phyloP scores from a whole-genome alignment of 2,329 filamentous ascomycete genomes.

The Epichloe scottii region DNA sequence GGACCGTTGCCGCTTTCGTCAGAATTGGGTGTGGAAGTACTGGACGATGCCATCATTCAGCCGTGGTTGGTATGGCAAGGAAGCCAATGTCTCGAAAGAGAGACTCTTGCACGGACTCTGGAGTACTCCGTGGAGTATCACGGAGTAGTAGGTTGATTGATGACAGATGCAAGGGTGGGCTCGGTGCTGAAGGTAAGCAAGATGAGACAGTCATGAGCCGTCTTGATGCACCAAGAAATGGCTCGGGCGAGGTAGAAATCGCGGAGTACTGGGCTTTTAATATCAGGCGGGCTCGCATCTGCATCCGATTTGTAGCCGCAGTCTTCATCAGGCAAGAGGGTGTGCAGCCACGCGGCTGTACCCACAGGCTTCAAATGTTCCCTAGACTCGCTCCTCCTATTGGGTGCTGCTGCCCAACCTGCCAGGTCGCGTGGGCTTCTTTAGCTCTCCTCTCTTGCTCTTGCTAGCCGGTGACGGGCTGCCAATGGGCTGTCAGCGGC shows the following conservation, averaged over 20 bases:
- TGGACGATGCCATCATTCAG: not conserved
- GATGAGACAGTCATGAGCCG: too few species aligned
- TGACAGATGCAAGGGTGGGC: not conserved
- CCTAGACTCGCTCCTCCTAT: not conserved
- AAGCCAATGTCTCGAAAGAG: slow-evolving; percentile 2
- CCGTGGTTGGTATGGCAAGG: not conserved
- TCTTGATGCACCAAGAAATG: not conserved
- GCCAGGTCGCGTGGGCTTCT: not conserved
- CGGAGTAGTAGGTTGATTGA: not conserved
- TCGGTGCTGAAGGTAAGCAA: not conserved
- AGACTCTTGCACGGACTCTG: not conserved
- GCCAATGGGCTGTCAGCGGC: too few species aligned
- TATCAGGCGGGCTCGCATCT: too few species aligned
- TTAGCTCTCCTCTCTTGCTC: not conserved
- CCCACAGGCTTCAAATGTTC: too few species aligned
- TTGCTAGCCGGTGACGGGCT: too few species aligned
- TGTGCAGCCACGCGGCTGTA: too few species aligned
- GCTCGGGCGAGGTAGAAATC: not conserved
- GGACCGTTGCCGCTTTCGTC: not conserved
- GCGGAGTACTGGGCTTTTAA: too few species aligned
- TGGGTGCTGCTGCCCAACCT: not conserved
- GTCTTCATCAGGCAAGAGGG: too few species aligned
- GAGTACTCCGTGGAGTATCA: too few species aligned
- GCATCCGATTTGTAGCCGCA: too few species aligned
- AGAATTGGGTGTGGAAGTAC: not conserved